Conservation (phyloP, 495 filamentous ascomycete genomes). For the Acidomyces sp. region DNA sequence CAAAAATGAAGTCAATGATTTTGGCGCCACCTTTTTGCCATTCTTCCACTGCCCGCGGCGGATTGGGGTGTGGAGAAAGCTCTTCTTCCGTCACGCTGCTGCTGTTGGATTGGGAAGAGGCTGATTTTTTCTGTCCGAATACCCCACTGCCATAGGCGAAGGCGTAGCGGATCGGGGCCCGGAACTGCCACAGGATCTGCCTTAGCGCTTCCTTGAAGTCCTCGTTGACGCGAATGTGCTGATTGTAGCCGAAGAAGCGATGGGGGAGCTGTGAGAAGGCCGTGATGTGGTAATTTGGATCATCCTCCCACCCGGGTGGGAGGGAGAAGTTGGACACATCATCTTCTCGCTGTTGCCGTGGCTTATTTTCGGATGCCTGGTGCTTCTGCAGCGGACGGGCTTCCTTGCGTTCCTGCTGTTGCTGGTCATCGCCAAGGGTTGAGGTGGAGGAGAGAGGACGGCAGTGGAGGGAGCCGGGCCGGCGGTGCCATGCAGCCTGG, state of each 20-base stretch:
- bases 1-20: slow-evolving; percentile 98
- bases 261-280: slow-evolving; percentile 79
- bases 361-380: slow-evolving; percentile 1
- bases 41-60: slow-evolving; percentile 60
- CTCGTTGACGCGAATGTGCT: slow-evolving; percentile 84
- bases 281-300: slow-evolving; percentile 53
- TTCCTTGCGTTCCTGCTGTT: slow-evolving; percentile 1
- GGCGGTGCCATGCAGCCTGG: slow-evolving; percentile 22
- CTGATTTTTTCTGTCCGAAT: slow-evolving; percentile 71
- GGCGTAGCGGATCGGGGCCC: slow-evolving; percentile 84
- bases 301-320: slow-evolving; percentile 62
- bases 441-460: not conserved
- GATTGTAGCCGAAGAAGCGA: slow-evolving; percentile 82
- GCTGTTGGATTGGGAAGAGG: too few species aligned
- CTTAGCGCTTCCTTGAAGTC: slow-evolving; percentile 86
- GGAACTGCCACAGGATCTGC: slow-evolving; percentile 82
- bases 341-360: not conserved
- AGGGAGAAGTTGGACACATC: slow-evolving; percentile 21
- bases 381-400: too few species aligned
- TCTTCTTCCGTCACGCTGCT: slow-evolving; percentile 33
- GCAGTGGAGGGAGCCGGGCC: slow-evolving; percentile 10
- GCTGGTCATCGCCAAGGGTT: not conserved
- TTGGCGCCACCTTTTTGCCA: slow-evolving; percentile 78
- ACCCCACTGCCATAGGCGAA: slow-evolving; percentile 97
- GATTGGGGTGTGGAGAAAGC: slow-evolving; percentile 54